Evolutionary conservation across 2,329 filamentous ascomycete genomes (phyloP), one percentile per base, ranked within the genome.

Genomic region (Colletotrichum sp.): DNA sequence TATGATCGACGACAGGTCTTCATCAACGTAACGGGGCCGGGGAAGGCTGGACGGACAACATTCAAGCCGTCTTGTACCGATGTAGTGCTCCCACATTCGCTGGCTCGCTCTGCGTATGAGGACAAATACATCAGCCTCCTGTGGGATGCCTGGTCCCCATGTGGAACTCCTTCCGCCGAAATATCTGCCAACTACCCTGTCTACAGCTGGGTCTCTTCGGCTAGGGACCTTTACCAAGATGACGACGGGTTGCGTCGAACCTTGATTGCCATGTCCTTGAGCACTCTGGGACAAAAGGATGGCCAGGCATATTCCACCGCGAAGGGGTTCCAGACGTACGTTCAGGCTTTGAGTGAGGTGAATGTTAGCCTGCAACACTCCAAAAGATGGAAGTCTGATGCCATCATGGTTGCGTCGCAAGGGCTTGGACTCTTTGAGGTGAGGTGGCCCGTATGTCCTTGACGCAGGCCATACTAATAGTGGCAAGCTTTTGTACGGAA

Each of bases 291-390:
- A 8, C 70, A 74, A 39, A 36, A 71, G 26, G 77, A 78, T n/a
- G 75, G 65, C 24, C 75, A 78, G 28, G 71, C 72, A 8, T 67
- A 70, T 28, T 63, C 77, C 15, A 52, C 70, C 2, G 67, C 60
- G 24, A 75, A 79, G 36, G 77, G 78, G 4, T 69, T 80, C 6
- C 69, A 79, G 30, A 71, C 73, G 12, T 80, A 80, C 36, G 77
- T 78, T 28, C 55, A 32, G n/a, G 76, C 79, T 8, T 65, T 80
- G 12, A 71, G 72, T 8, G 75, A 76, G 18, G 34, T 76, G 21
- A 76, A 67, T 9, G 12, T 52, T 10, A 55, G 63, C 24, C 49
- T 76, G 18, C 63, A 44, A 12, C 39, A 57, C 6, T 62, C 73
- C 13, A 68, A 39, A 16, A 68, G 66, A 18, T 68, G 49, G 44